Evolutionary conservation across 495 filamentous ascomycete genomes (phyloP), one percentile per base, ranked within the genome.

Genomic region (Schizothecium vesticola): DNA sequence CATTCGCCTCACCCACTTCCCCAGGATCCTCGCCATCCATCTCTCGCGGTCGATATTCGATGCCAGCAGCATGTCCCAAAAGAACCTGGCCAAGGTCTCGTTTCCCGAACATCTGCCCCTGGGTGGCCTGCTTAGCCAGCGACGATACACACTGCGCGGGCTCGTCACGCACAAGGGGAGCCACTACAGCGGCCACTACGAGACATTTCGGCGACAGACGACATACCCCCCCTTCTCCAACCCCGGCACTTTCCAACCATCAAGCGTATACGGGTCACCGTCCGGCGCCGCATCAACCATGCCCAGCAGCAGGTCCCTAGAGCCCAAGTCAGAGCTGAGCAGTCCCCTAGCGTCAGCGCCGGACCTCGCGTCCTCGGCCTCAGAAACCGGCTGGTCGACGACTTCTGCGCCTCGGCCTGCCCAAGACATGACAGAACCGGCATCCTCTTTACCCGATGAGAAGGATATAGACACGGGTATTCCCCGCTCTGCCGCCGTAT

Each of bases 121-220:
- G 8, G 95, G 95, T 21, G 88, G 92, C 2, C 83, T 98, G 21
- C 79, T 96, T 22, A 86, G 88, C 62, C 88, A 88, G 69, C 90
- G 86, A 66, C 90, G 85, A 70, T 99, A 96, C 82, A 92, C 89
- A 72, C 85, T 99, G 3, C 87, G 96, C 2, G 91, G 90, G 12
- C 88, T 96, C 56, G 90, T 99, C 61, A 95, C 91, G 28, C 95
- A 99, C 75, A 97, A 96, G 74, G 95, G 95, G 22, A 96, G 91
- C 68, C 95, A 99, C 79, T 89, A 97, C 72, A 96, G 92, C 67
- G 95, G 95, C 1, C 95, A 99, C 76, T 99, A 99, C 78, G 95
- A 99, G 76, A 92, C 93, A 1, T 98, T 98, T 79, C 86, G 95
- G 29, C 86, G 95, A n/a, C 96, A 97, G 77, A 51, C 43, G 88